Percentiles rank a stretch among this genome's conserved stretches.
Conservation (phyloP, 164 flowering plant species). For the Vitis rupestris region DNA sequence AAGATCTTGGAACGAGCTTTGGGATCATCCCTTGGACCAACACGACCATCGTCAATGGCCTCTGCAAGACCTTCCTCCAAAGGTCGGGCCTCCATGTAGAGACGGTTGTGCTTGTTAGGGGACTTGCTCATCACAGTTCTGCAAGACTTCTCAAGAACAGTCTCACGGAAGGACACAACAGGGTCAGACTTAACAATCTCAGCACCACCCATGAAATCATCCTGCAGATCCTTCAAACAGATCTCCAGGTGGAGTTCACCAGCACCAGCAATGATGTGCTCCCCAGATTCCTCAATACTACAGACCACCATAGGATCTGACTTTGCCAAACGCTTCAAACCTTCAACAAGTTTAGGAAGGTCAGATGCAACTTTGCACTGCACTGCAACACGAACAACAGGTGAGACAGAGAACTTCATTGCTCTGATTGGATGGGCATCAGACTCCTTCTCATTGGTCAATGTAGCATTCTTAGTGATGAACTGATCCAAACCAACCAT, state of each 20-base stretch:
- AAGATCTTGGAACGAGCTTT: constrained; percentile 46
- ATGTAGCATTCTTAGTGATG: constrained; percentile 54
- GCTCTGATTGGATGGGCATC: constrained; percentile 49
- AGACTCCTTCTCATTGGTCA: constrained; percentile 51
- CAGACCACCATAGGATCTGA: constrained; percentile 53
- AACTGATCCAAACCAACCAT: constrained; percentile 56
- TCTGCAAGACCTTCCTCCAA: constrained; percentile 50
- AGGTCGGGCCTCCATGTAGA: constrained; percentile 63
- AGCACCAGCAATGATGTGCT: constrained; percentile 48
- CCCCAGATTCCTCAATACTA: constrained; percentile 43
- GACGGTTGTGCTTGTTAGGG: constrained; percentile 60
- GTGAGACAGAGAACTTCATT: constrained; percentile 56
- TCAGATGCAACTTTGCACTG: constrained; percentile 47
- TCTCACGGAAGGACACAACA: constrained; percentile 54
- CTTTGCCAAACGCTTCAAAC: constrained; percentile 45
- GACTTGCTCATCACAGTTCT: constrained; percentile 60
- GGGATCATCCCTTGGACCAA: constrained; percentile 63
- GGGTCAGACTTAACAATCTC: constrained; percentile 48
- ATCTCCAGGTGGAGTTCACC: constrained; percentile 50
- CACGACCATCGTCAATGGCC: constrained; percentile 56
- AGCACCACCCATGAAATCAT: constrained; percentile 49
- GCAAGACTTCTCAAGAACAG: constrained; percentile 46
- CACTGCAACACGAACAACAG: constrained; percentile 51
- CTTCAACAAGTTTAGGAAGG: constrained; percentile 52
- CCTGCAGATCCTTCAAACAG: constrained; percentile 44